Base-by-base conservation (phyloP, 1,284 basidiomycete genomes). In the Fomitopsis pinicola region DNA sequence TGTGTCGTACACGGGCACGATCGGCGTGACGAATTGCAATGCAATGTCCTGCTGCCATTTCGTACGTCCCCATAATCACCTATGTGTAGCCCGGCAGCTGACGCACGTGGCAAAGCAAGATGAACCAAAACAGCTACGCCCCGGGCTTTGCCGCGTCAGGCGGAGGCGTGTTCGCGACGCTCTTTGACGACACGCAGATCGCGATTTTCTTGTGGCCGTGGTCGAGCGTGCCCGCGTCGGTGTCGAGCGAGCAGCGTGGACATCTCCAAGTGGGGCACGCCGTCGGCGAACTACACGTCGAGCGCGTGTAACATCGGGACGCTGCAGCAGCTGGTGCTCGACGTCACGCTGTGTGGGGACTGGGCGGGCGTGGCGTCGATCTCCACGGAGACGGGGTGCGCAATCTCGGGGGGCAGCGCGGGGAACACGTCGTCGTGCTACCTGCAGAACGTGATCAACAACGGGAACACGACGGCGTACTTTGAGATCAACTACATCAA, bases 141-240 rank as follows among this genome's bases (percentile, higher is more conserved):
- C 68, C 73, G 9, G 79, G 75, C 0, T 89, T 90, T 66, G 79
- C 79, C 5, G 71, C 72, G 4, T 81, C 80, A 6, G 86, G 86
- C 17, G 88, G 88, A 42, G 87, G 87, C 5, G 84, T 88, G 1
- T 89, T 78, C 71, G 85, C 86, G 17, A 75, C 81, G 3, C 85
- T 88, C 71, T 84, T 87, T 67, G 83, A 87, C 59, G 74, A 77
- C 19, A 67, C 80, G 26, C 83, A 84, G 5, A 69, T 74, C 55
- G 70, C 40, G 69, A 83, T 89, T 46, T 90, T 87, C 87, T 89
- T 87, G 76, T 85, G 84, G 80, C 80, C 81, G 81, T 71, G 83
- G 63, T 61, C 78, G 61, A 68, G 77, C 69, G 62, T 82, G 17
- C 72, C 72, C 5, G 44, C 63, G 3, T 67, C 68, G 2, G 57